Conservation (phyloP, 352 stramenopile species). For the Phytophthora colocasiae region DNA sequence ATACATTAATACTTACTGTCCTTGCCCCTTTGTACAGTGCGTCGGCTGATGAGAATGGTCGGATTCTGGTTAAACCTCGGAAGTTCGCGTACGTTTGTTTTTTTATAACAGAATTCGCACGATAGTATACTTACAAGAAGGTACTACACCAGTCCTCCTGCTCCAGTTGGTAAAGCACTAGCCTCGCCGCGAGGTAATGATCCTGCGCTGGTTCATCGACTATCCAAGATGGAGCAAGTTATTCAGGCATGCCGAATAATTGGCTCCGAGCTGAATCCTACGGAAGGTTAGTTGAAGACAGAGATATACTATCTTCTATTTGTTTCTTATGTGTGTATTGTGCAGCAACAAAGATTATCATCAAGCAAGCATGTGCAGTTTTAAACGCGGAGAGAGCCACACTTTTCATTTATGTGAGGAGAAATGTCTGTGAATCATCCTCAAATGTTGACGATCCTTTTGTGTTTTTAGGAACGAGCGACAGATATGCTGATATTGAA, state of each 20-base stretch:
- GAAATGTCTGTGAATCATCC: neutral
- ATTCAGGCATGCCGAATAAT: conserved; percentile 84
- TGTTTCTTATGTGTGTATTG: no score
- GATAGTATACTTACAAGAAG: neutral
- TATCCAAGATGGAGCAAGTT: conserved; percentile 79
- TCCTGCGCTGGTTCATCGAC: conserved; percentile 55
- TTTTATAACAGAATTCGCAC: neutral
- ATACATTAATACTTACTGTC: neutral
- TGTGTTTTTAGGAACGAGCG: conserved; percentile 56
- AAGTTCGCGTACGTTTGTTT: conserved; percentile 57
- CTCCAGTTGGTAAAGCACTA: neutral
- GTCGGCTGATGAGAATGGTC: conserved; percentile 84
- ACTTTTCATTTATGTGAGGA: conserved; percentile 86
- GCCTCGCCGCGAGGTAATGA: conserved; percentile 36
- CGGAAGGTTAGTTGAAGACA: conserved; percentile 56
- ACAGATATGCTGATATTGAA: conserved; percentile 86
- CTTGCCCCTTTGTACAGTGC: conserved; percentile 41
- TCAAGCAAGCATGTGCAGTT: conserved; percentile 88
- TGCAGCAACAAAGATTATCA: conserved; percentile 82
- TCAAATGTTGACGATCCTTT: conserved; percentile 2
- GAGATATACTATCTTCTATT: no score
- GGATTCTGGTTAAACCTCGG: conserved; percentile 75
- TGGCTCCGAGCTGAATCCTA: conserved; percentile 77
- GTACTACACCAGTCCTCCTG: conserved; percentile 12
- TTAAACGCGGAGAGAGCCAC: conserved; percentile 91